These are phyloP conservation scores for Komagataella mondaviorum DNA, from an alignment of 805 yeast genomes.

Conservation along the genomic window DNA sequence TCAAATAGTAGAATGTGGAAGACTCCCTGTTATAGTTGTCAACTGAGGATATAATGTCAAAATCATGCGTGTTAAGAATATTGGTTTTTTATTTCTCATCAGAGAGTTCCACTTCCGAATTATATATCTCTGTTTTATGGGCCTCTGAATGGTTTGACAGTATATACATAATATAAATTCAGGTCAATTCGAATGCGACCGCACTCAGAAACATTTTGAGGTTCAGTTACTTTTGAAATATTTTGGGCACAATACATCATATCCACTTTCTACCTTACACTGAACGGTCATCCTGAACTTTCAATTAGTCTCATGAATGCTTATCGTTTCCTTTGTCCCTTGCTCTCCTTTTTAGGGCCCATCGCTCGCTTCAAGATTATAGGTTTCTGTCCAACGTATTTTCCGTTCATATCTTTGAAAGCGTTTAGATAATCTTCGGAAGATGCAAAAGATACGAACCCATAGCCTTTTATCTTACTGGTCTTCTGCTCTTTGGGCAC, in stretches of 20 bases:
- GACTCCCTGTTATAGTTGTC: slow-evolving; percentile 56
- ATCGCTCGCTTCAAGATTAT: slow-evolving; percentile 51
- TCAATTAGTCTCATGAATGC: no score
- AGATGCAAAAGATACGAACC: slow-evolving; percentile 55
- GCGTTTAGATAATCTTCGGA: slow-evolving; percentile 59
- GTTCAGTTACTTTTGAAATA: no score
- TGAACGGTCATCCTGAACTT: no score
- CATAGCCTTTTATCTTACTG: slow-evolving; percentile 49
- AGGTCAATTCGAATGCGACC: no score
- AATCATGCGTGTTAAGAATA: slow-evolving; percentile 15
- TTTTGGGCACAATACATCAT: slow-evolving; percentile 30
- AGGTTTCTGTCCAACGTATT: slow-evolving; percentile 64
- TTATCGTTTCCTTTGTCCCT: not conserved
- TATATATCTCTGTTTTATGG: no score
- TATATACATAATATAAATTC: no score
- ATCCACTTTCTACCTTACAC: no score
- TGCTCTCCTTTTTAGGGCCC: not conserved
- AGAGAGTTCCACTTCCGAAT: no score
- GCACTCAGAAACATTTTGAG: no score
- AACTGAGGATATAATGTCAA: slow-evolving; percentile 18
- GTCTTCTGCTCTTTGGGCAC: slow-evolving; percentile 40
- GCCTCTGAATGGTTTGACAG: no score
- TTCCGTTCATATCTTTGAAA: slow-evolving; percentile 65
- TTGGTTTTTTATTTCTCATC: no score
- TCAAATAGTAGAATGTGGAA: slow-evolving; percentile 59